Conservation (phyloP, 176 grass and related monocot species). For the Sorghum bicolor region Sorghum_bicolor_NCBIv3 NC_012870.2:20059501-20060000, state of each 20-base stretch:
- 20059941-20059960: background rate
- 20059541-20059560: too few species aligned
- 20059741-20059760: background rate
- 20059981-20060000: too few species aligned
- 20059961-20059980: too few species aligned
- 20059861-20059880: constrained; percentile 27
- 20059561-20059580: too few species aligned
- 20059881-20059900: constrained; percentile 22
- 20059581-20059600: too few species aligned
- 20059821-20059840: constrained; percentile 23
- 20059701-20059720: constrained; percentile 6
- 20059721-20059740: constrained; percentile 25
- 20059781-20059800: background rate
- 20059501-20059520: too few species aligned
- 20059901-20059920: constrained; percentile 32
- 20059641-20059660: too few species aligned
- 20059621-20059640: too few species aligned
- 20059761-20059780: constrained; percentile 15
- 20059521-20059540: too few species aligned
- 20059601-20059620: too few species aligned
- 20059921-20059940: constrained; percentile 26
- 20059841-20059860: background rate
- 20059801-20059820: constrained; percentile 27
- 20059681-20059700: background rate
- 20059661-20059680: background rate